Evolutionary conservation across 805 yeast genomes (phyloP).

Genomic region (Blastobotrys muscicola): DNA sequence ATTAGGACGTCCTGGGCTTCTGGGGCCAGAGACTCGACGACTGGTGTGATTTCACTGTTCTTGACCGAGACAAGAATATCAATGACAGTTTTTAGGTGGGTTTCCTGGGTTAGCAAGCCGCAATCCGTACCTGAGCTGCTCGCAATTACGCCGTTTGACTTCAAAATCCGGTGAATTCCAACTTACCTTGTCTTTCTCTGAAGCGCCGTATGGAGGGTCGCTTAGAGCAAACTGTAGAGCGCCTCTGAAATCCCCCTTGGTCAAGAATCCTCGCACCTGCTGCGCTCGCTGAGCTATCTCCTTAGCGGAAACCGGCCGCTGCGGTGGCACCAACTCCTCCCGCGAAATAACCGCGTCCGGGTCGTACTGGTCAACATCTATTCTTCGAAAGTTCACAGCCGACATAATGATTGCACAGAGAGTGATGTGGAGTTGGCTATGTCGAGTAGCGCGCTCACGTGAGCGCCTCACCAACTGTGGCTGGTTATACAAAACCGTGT

Average conservation of each 20-base stretch:
- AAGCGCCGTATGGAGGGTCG: conserved; percentile 78
- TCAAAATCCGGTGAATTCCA: too few relatives aligned
- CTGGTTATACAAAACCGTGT: too few relatives aligned
- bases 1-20: conserved; percentile 70
- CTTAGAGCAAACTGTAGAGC: conserved; percentile 58
- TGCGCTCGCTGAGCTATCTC: conserved; percentile 48
- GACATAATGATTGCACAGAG: too few relatives aligned
- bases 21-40: conserved; percentile 48
- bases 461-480: too few relatives aligned
- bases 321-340: conserved; percentile 54
- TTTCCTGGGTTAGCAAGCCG: conserved; percentile 24
- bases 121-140: too few relatives aligned
- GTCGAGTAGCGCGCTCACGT: too few relatives aligned
- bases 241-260: conserved; percentile 61
- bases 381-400: conserved; percentile 46
- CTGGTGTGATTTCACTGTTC: conserved; percentile 53
- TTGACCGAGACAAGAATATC: conserved; percentile 62
- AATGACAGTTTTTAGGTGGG: conserved; percentile 47
- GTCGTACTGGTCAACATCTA: conserved; percentile 85
- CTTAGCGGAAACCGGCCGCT: conserved; percentile 38
- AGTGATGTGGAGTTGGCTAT: too few relatives aligned
- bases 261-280: conserved; percentile 51
- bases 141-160: too few relatives aligned
- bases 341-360: conserved; percentile 59
- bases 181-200: conserved; percentile 41